Conservation (phyloP, 768 basidiomycete genomes). For the Ephemerocybe angulata region DNA sequence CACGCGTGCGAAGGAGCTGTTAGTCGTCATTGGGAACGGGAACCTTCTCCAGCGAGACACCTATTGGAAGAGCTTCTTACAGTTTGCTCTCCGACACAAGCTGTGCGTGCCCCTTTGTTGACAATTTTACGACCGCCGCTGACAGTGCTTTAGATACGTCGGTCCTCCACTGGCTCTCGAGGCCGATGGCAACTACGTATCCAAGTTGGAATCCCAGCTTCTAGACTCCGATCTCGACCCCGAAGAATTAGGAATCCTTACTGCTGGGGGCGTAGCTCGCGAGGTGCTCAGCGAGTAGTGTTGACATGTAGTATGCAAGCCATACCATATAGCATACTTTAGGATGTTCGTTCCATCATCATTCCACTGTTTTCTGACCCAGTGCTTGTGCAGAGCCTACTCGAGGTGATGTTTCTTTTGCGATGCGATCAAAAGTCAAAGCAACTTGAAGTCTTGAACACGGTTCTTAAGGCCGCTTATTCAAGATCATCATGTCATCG, state of each 20-base stretch:
- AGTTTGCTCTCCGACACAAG: constrained; percentile 44
- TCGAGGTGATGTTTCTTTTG: too few relatives aligned
- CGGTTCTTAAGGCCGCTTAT: too few relatives aligned
- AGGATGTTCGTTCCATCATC: too few relatives aligned
- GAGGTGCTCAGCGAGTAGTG: too few relatives aligned
- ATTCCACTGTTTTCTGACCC: too few relatives aligned
- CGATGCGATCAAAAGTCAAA: too few relatives aligned
- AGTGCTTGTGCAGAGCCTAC: too few relatives aligned
- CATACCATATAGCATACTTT: too few relatives aligned
- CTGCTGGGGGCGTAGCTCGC: too few relatives aligned
- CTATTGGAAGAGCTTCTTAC: constrained; percentile 49
- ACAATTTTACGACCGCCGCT: not conserved
- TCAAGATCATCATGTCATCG: too few relatives aligned
- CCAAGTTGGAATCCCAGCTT: not conserved
- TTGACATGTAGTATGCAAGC: too few relatives aligned
- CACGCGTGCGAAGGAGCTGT: constrained; percentile 51
- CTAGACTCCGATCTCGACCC: not conserved
- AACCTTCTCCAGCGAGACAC: constrained; percentile 40
- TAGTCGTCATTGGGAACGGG: constrained; percentile 47
- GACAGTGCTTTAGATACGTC: constrained; percentile 31
- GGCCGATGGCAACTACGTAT: constrained; percentile 44
- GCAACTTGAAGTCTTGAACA: too few relatives aligned
- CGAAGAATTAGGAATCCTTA: not conserved
- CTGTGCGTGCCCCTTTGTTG: constrained; percentile 28
- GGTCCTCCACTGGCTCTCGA: constrained; percentile 43